These are phyloP conservation scores for Dipodascus geniculatus DNA, from an alignment of 805 yeast species.

Conservation along the genomic window DNA sequence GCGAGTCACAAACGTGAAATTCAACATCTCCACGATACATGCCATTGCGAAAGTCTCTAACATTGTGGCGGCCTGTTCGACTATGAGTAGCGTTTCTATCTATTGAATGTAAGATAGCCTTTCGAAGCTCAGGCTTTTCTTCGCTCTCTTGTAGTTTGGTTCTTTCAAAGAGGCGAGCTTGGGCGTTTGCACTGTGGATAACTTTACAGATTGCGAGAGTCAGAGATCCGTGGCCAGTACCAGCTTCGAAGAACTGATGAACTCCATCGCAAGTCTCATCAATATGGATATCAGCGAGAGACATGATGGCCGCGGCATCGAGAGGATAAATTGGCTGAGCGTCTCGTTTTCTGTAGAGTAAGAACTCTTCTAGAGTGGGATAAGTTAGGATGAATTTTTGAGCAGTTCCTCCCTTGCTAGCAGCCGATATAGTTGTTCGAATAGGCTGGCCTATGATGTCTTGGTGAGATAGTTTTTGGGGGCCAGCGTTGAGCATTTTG, in stretches of 20 bases:
- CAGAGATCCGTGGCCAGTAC: slow-evolving; percentile 45
- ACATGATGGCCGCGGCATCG: slow-evolving; percentile 38
- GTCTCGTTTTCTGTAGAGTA: slow-evolving; percentile 29
- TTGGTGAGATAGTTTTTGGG: slow-evolving; percentile 21
- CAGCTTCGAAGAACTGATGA: slow-evolving; percentile 37
- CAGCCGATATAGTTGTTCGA: slow-evolving; percentile 20
- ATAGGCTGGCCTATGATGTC: slow-evolving; percentile 31
- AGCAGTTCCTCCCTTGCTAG: slow-evolving; percentile 11
- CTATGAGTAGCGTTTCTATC: slow-evolving; percentile 33
- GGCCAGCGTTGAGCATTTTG: slow-evolving; percentile 18
- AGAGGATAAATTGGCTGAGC: slow-evolving; percentile 42
- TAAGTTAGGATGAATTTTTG: slow-evolving; percentile 25
- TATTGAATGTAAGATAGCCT: slow-evolving; percentile 34
- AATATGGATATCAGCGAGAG: slow-evolving; percentile 35
- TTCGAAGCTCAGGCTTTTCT: slow-evolving; percentile 15
- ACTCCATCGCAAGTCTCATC: slow-evolving; percentile 22
- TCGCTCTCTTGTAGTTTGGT: not conserved
- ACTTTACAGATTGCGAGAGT: slow-evolving; percentile 32
- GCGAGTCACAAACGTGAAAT: slow-evolving; percentile 33
- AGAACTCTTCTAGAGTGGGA: slow-evolving; percentile 38
- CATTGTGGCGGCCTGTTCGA: slow-evolving; percentile 30
- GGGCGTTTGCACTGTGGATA: slow-evolving; percentile 33
- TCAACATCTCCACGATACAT: slow-evolving; percentile 35
- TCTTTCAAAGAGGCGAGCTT: slow-evolving; percentile 12
- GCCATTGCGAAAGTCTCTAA: slow-evolving; percentile 32